These are phyloP conservation scores for Fusarium bulbicola DNA, from an alignment of 2,329 filamentous ascomycete genomes.

Conservation along the genomic window DNA sequence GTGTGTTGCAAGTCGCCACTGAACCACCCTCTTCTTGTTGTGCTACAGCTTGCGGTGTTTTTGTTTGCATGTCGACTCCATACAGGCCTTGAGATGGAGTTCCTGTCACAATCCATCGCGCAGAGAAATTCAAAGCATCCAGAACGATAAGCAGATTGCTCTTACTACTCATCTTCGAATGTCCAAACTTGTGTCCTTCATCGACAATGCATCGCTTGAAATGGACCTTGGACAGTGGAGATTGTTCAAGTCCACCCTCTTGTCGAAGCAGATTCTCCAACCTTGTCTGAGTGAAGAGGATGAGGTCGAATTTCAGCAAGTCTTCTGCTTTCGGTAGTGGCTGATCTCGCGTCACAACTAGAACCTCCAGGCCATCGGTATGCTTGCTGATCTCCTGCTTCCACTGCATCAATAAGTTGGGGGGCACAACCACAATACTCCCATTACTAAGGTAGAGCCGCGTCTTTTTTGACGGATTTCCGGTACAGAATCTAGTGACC, in stretches of 20 bases:
- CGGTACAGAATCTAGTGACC: constrained; percentile 25
- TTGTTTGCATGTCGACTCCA: constrained; percentile 60
- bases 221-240: constrained; percentile 74
- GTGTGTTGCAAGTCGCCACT: not conserved
- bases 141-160: constrained; percentile 65
- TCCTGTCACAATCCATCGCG: constrained; percentile 89
- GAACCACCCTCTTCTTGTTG: not conserved
- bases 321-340: constrained; percentile 65
- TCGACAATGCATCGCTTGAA: constrained; percentile 93
- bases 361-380: constrained; percentile 70
- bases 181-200: constrained; percentile 87
- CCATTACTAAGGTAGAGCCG: constrained; percentile 71
- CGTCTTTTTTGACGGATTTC: constrained; percentile 47
- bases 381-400: constrained; percentile 82
- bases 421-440: constrained; percentile 82
- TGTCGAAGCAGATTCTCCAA: constrained; percentile 70
- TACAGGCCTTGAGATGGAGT: constrained; percentile 88
- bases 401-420: constrained; percentile 89
- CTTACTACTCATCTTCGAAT: constrained; percentile 62
- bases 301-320: constrained; percentile 75
- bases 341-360: constrained; percentile 67
- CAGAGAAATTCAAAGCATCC: constrained; percentile 68
- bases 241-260: constrained; percentile 51
- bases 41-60: not conserved
- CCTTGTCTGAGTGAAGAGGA: constrained; percentile 78